Evolutionary conservation across 164 flowering plant genomes (phyloP).

Genomic region (Umbellularia californica): DNA sequence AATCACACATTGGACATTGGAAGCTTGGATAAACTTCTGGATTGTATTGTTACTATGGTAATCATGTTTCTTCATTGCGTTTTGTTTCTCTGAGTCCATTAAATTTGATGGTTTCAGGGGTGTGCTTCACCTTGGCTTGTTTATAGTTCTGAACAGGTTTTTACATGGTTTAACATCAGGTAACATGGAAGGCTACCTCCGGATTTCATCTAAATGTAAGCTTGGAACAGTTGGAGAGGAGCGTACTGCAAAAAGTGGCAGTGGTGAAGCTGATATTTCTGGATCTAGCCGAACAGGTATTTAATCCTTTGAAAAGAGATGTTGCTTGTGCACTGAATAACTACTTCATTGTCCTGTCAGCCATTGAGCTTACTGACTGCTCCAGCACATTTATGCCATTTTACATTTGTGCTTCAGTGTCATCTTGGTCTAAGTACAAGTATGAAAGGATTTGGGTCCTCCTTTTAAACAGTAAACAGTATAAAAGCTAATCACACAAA

Average conservation of each 20-base stretch:
- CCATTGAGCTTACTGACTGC: background rate
- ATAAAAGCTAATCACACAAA: too few relatives aligned
- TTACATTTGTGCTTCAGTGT: background rate
- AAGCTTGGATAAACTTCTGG: background rate
- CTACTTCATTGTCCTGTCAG: background rate
- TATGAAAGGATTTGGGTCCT: too few relatives aligned
- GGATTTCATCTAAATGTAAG: constrained; percentile 81
- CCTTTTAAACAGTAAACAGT: too few relatives aligned
- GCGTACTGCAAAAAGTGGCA: constrained; percentile 20
- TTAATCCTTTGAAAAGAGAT: background rate
- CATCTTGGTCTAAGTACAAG: background rate
- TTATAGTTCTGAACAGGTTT: constrained; percentile 4
- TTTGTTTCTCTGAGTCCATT: background rate
- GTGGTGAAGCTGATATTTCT: constrained; percentile 37
- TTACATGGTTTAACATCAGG: constrained; percentile 36
- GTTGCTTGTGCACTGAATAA: background rate
- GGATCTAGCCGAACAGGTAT: constrained; percentile 67
- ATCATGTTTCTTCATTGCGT: background rate
- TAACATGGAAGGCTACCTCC: constrained; percentile 62
- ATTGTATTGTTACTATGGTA: background rate
- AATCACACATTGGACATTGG: background rate
- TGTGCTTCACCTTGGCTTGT: background rate
- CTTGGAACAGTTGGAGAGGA: constrained; percentile 62
- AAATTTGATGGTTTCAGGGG: background rate
- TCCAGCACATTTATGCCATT: background rate